Conservation (phyloP, 1,139 yeast species). For the Sugiyamaella pinicola region DNA sequence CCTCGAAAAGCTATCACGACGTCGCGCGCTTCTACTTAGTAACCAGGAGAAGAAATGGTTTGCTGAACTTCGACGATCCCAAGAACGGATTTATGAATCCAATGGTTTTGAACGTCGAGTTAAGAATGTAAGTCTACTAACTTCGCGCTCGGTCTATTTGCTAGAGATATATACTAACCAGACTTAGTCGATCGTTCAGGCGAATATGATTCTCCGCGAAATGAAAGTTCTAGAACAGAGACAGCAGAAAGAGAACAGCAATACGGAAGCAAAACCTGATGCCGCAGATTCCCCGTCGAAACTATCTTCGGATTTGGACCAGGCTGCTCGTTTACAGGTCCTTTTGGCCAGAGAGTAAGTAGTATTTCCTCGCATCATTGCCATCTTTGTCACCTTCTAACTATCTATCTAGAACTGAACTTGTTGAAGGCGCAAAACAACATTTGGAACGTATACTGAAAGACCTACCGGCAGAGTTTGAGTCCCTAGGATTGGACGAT, state of each 20-base stretch:
- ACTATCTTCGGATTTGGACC: neutral
- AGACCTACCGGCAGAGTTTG: conserved; percentile 13
- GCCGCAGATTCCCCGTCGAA: neutral
- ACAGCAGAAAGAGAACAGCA: neutral
- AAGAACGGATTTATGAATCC: conserved; percentile 25
- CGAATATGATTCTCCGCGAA: conserved; percentile 12
- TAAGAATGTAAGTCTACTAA: conserved; percentile 25
- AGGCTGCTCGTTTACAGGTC: conserved; percentile 8
- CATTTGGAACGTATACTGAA: conserved; percentile 14
- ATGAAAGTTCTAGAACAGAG: conserved; percentile 10
- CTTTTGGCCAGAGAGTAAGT: conserved; percentile 18
- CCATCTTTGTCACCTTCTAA: neutral
- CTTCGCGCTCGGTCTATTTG: conserved; percentile 5
- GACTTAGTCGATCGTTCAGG: conserved; percentile 15
- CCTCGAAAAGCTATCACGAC: conserved; percentile 35
- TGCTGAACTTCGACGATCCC: conserved; percentile 45
- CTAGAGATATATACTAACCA: neutral
- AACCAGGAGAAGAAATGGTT: conserved; percentile 51
- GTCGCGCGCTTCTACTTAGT: conserved; percentile 42
- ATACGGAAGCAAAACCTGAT: neutral
- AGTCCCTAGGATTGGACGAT: neutral
- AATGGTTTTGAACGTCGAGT: conserved; percentile 33
- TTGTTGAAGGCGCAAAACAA: conserved; percentile 6
- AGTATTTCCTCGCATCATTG: neutral
- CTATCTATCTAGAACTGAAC: conserved; percentile 3